Percentiles rank a stretch among this genome's conserved stretches.
phyloP scores from a whole-genome alignment of 2,329 filamentous ascomycete genomes.

The Shiraia bambusicola region DNA sequence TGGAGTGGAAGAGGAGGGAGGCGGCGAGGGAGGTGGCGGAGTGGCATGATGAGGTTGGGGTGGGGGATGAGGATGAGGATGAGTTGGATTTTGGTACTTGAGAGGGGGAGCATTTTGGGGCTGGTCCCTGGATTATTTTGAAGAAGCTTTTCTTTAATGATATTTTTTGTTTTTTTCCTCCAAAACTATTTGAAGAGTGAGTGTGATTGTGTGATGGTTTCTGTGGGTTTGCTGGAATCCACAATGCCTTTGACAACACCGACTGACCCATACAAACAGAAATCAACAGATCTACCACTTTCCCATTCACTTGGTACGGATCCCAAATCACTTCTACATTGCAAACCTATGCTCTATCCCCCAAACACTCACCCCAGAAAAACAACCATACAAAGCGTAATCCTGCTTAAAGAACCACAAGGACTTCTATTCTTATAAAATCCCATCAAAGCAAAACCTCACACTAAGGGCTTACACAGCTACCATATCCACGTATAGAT shows the following conservation, averaged over 20 bases:
- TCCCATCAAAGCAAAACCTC: not conserved
- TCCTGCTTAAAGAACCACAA: not conserved
- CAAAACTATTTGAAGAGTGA: too few relatives aligned
- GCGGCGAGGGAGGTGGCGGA: not conserved
- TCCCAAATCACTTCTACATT: not conserved
- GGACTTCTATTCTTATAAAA: not conserved
- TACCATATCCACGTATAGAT: not conserved
- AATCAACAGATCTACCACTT: too few relatives aligned
- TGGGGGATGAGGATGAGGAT: slow-evolving; percentile 1
- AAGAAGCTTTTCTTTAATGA: too few relatives aligned
- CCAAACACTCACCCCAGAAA: not conserved
- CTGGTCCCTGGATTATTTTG: too few relatives aligned
- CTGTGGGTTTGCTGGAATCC: too few relatives aligned
- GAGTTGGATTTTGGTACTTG: too few relatives aligned
- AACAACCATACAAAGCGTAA: not conserved
- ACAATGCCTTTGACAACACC: too few relatives aligned
- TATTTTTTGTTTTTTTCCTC: too few relatives aligned
- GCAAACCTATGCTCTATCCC: not conserved
- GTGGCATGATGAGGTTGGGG: not conserved
- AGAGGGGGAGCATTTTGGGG: too few relatives aligned
- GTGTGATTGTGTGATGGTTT: too few relatives aligned
- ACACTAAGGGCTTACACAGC: not conserved
- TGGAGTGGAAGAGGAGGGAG: slow-evolving; percentile 1
- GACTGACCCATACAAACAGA: too few relatives aligned
- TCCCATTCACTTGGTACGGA: slow-evolving; percentile 1